phyloP scores from a whole-genome alignment of 2,329 filamentous ascomycete species.

The Diaporthe caulivora region DNA sequence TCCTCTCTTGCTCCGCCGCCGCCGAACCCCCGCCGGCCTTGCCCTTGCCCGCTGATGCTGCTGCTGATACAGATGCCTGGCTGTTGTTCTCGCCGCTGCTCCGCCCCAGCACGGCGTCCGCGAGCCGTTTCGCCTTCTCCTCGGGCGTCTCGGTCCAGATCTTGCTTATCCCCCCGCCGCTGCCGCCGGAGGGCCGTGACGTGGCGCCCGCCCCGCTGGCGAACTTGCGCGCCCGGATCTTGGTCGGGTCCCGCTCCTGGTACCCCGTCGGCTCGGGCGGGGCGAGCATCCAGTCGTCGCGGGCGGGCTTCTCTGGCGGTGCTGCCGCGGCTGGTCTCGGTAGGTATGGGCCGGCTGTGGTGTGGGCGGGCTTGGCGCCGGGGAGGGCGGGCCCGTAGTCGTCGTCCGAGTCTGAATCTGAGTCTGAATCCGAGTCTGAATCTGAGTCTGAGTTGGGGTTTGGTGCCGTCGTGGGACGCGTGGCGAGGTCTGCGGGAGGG shows the following conservation, averaged over 20 bases:
- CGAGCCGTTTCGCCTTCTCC: conserved; percentile 83
- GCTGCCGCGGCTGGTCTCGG: conserved; percentile 44
- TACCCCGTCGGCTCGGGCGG: conserved; percentile 70
- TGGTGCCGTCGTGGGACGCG: conserved; percentile 48
- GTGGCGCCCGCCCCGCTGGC: conserved; percentile 64
- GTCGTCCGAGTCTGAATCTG: conserved; percentile 55
- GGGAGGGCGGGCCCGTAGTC: conserved; percentile 73
- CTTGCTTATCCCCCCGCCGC: conserved; percentile 65
- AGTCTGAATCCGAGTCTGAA: conserved; percentile 40
- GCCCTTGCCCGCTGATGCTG: conserved; percentile 52
- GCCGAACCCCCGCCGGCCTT: conserved; percentile 61
- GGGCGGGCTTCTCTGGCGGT: conserved; percentile 52
- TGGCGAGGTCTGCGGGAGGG: conserved; percentile 56
- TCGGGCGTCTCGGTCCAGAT: conserved; percentile 95
- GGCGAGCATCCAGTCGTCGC: conserved; percentile 88
- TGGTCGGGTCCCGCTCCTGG: conserved; percentile 82
- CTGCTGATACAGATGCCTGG: not conserved
- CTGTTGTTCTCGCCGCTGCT: conserved; percentile 45
- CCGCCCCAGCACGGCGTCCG: conserved; percentile 86
- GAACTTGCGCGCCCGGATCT: conserved; percentile 85
- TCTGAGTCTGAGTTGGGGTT: conserved; percentile 45
- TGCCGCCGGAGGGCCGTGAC: conserved; percentile 49
- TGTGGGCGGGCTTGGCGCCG: conserved; percentile 53
- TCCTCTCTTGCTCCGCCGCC: conserved; percentile 67
- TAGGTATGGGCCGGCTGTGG: conserved; percentile 57